Evolutionary conservation across 2,329 filamentous ascomycete species (phyloP), one percentile per base, ranked within the genome.

Genomic region (Pseudocercospora macadamiae): DNA sequence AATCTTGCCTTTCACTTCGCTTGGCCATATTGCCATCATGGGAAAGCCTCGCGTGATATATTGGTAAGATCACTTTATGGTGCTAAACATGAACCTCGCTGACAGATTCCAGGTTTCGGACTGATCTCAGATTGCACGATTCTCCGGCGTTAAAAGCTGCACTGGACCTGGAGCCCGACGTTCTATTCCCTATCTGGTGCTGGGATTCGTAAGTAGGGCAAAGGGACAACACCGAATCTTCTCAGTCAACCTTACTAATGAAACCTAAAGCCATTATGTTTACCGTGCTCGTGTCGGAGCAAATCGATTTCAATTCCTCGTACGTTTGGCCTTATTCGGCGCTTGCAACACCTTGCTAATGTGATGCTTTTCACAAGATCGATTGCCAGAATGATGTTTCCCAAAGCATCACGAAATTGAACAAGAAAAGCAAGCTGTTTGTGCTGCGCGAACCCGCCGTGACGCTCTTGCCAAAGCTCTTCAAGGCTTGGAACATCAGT

Each of bases 51-150:
- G 83, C 51, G 88, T 91, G 2, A 81, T 91, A 30, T 91, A 90
- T 72, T 91, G 89, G 89, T 67, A 61, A 30, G 55, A 6, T 18
- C 19, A 10, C 39, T 34, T n/a, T 56, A 7, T 6, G 8, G 4
- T 34, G 26, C 10, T 26, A 9, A 18, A 4, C 23, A 12, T 9
- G 18, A 10, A 5, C 16, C 21, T 12, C 25, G 7, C 34, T 52
- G 37, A 54, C 37, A 10, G 8, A 25, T 5, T 10, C 14, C 42
- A 63, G 59, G 64, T 91, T 91, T 68, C 84, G 89, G 55, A 92
- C 89, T 4, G 89, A 92, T 70, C 79, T 92, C 9, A 86, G 89
- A 18, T 82, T 93, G 2, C 89, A 92, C 74, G 89, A 92, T 73
- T 91, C 88, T 0, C 89, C 89, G 7, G 89, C 88, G 1, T 77